Conservation (phyloP, 78 protist species). For the Protostelium mycophagum region DNA sequence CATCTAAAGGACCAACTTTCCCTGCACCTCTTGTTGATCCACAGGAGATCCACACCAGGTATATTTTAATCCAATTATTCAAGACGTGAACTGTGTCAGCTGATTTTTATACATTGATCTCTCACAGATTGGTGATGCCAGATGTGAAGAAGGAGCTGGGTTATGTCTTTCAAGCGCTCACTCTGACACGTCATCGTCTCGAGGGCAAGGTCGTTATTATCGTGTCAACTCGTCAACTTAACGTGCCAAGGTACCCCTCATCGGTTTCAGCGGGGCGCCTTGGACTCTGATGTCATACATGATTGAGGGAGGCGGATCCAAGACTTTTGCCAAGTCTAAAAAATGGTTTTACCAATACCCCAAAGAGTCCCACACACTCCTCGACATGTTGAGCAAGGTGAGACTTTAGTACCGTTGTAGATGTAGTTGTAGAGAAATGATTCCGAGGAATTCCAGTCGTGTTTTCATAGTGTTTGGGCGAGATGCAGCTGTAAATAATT, state of each 20-base stretch:
- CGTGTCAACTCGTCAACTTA: neutral
- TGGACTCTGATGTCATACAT: conserved; percentile 89
- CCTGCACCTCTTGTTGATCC: conserved; percentile 32
- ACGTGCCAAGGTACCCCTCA: conserved; percentile 30
- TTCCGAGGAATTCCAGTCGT: too few relatives aligned
- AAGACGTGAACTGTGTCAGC: neutral
- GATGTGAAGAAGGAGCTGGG: conserved; percentile 53
- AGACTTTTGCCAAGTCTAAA: conserved; percentile 33
- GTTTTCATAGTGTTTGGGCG: too few relatives aligned
- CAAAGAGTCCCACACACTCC: conserved; percentile 54
- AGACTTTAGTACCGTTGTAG: too few relatives aligned
- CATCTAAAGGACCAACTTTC: conserved; percentile 7
- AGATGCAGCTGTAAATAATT: too few relatives aligned
- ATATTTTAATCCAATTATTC: neutral
- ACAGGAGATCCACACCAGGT: conserved; percentile 16
- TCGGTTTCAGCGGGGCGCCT: conserved; percentile 85
- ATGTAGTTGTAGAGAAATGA: too few relatives aligned
- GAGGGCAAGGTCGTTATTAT: conserved; percentile 40
- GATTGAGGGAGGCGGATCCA: conserved; percentile 83
- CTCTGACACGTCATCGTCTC: conserved; percentile 58
- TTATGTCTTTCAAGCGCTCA: conserved; percentile 81
- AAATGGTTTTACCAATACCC: conserved; percentile 60
- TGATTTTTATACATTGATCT: too few relatives aligned
- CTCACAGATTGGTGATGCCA: neutral
- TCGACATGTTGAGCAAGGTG: conserved; percentile 43